Evolutionary conservation across 306 rosid genomes (phyloP), one percentile per base, ranked within the genome.

Genomic region (Styphnolobium japonicum): DNA sequence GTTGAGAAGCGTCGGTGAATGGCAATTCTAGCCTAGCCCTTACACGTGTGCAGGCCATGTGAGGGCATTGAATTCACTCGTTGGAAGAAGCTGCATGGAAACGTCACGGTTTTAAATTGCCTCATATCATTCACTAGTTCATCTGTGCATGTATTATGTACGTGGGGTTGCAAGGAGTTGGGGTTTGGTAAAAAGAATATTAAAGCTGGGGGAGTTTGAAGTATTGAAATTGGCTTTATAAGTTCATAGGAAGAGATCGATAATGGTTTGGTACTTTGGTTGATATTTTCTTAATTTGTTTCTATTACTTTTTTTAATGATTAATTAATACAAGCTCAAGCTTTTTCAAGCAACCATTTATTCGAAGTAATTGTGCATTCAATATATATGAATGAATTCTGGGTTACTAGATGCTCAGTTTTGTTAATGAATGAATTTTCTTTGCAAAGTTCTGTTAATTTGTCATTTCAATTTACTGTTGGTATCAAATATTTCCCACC

Each of bases 81-180:
- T 40, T 65, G 60, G 52, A 69, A 53, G 76, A 75, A 51, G 46
- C 29, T 56, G 80, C 80, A 75, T 70, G 80, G 46, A 55, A 67
- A 29, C 63, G 51, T 46, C 61, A 46, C 10, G 58, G 36, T 40
- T 48, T 14, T 23, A 53, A 45, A 4, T 21, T 67, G 65, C 37
- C 37, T 73, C 75, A 34, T 51, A 18, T 25, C 43, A 25, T 75
- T 60, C 81, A 15, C n/a, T n/a, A n/a, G n/a, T 49, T 51, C 9
- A 49, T 49, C 0, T 31, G 31, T 62, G 36, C 51, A 29, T 19
- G 69, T n/a, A 25, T 60, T 75, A 34, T 52, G 31, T 52, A 36
- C 14, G 49, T 73, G 58, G 52, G 43, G 52, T 53, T 65, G 61
- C 1, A 63, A 49, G 46, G 48, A 67, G 40, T 23, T 55, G 40